Conservation (phyloP, 495 filamentous ascomycete genomes). For the Penicillium malachiteum region DNA sequence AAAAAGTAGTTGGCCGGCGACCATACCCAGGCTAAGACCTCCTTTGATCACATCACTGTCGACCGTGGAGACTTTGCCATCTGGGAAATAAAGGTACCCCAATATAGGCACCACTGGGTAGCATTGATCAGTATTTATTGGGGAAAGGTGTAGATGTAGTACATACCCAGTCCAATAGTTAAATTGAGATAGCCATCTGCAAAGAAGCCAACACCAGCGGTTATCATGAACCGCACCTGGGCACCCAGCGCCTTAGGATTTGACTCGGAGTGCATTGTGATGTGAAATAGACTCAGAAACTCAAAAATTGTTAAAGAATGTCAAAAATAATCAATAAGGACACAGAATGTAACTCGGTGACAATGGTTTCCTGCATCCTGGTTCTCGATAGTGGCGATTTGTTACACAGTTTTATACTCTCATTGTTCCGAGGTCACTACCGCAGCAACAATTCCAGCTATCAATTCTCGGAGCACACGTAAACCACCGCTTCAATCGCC, state of each 20-base stretch:
- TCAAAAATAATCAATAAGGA: background rate
- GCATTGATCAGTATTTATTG: background rate
- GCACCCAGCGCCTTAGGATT: constrained; percentile 1
- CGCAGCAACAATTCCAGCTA: too few relatives aligned
- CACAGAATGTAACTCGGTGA: too few relatives aligned
- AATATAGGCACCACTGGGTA: constrained; percentile 11
- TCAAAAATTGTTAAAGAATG: background rate
- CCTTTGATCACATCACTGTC: constrained; percentile 20
- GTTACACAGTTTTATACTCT: too few relatives aligned
- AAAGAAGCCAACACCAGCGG: constrained; percentile 17
- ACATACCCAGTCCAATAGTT: constrained; percentile 22
- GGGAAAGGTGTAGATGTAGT: background rate
- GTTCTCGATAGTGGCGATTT: too few relatives aligned
- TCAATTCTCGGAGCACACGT: too few relatives aligned
- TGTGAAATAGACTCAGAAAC: background rate
- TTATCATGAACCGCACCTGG: constrained; percentile 15
- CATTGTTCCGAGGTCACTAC: too few relatives aligned
- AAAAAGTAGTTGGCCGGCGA: constrained; percentile 14
- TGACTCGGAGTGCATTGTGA: constrained; percentile 12
- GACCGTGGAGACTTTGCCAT: constrained; percentile 14
- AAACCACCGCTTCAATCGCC: too few relatives aligned
- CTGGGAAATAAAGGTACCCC: constrained; percentile 15
- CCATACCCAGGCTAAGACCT: constrained; percentile 17
- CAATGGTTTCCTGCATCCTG: too few relatives aligned
- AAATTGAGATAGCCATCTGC: constrained; percentile 22